Conservation (phyloP, 345 rosid genomes). For the Corymbia maculata region DNA sequence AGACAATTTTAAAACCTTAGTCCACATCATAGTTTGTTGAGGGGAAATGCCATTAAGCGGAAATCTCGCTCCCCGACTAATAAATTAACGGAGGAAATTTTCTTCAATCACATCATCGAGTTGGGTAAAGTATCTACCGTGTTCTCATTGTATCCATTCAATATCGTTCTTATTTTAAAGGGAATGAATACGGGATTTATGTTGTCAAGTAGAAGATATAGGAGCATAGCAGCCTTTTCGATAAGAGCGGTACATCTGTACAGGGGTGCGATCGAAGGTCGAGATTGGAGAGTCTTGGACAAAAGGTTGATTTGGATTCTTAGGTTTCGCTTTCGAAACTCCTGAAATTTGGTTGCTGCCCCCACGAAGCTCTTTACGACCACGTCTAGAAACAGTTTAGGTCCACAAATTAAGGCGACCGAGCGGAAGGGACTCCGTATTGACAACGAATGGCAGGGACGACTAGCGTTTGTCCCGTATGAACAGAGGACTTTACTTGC, state of each 20-base stretch:
- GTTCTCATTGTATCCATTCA: fast-evolving
- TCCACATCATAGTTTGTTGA: neutral
- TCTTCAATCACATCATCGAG: neutral
- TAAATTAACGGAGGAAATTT: too few species aligned
- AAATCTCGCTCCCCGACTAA: neutral
- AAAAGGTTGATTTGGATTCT: neutral
- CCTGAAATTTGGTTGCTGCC: neutral
- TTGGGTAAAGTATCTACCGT: neutral
- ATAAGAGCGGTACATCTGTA: neutral
- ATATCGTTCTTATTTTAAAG: neutral
- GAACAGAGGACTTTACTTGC: neutral
- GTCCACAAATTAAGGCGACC: neutral
- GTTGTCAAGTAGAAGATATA: neutral
- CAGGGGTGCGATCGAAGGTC: neutral
- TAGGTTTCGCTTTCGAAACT: neutral
- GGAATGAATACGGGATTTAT: neutral
- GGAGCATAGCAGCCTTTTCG: neutral
- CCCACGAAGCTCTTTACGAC: neutral
- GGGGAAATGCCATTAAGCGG: neutral
- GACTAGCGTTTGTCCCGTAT: neutral
- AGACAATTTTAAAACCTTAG: neutral
- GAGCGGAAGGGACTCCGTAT: neutral
- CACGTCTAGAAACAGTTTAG: neutral
- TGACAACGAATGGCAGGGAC: too few species aligned
- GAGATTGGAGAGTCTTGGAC: neutral